Evolutionary conservation across 768 basidiomycete species (phyloP), one percentile per base, ranked within the genome.

Genomic region (Auricularia cornea): DNA sequence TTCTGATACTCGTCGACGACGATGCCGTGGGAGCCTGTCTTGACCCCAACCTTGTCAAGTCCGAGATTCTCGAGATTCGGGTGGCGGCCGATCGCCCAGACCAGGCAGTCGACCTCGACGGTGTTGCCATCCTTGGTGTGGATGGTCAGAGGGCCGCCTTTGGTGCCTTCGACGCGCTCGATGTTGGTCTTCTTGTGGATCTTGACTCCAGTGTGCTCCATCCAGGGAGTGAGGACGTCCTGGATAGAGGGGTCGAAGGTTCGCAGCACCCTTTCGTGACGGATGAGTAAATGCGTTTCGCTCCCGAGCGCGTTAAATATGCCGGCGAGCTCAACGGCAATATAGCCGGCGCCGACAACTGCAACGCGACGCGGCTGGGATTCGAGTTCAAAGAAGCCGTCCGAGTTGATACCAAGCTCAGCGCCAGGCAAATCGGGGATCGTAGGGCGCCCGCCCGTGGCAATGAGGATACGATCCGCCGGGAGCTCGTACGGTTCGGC

Each of bases 331-430:
- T 99, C 97, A 65, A 98, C 92, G 20, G 94, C 94, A 68, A 99
- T 98, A 74, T 99, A 99, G 1, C 97, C 97, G 16, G 97, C 97
- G 56, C 97, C 97, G 51, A 98, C 87, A 62, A 98, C 88, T 3
- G 88, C 95, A 32, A 97, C 94, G 63, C 94, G 85, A 75, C 89
- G 92, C 10, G 97, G 97, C 73, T 96, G 94, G 60, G 89, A 83
- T 67, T 85, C 85, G 54, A 99, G 84, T 54, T 86, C 92, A 70
- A 99, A 99, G 81, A 99, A 99, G 2, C 94, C 95, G 73, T 99
- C 97, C 10, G 93, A 96, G 75, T 88, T 80, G 67, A 93, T 96
- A 30, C 95, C 97, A 52, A 91, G 82, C 41, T 86, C 87, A 10
- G 95, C 94, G 41, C 97, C 97, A 31, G 94, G 93, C 64, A 98